Evolutionary conservation across 1,284 basidiomycete species (phyloP), one percentile per base, ranked within the genome.

Genomic region (Cryptococcus wingfieldii): DNA sequence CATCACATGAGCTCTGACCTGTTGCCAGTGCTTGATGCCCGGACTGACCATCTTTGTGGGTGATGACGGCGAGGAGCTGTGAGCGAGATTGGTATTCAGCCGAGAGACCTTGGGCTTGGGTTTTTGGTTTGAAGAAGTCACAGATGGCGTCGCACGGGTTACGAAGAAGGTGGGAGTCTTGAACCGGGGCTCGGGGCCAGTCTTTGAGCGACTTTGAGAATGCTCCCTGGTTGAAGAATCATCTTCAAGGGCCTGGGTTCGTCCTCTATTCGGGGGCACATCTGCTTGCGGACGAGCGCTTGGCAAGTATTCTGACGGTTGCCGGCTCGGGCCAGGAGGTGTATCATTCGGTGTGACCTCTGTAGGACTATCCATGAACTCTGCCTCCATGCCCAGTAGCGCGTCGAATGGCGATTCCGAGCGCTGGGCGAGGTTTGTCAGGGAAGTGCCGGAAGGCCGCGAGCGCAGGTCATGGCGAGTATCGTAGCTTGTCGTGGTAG

Each of bases 21-120:
- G 70, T 41, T 72, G 65, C 73, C 73, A 75, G 53, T 74, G 73
- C 50, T 63, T 63, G 51, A 71, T 57, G 25, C 68, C 64, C 2
- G 73, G 73, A 0, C 68, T 70, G 27, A 66, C 52, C n/a, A 61
- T 52, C 52, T 64, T 65, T 2, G 58, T 64, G 0, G 66, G 69
- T 1, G 65, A 64, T 6, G 57, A 31, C 38, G 16, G 5, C 3
- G 58, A 50, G 13, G 45, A 49, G 8, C 60, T 47, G 3, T 49
- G 47, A 16, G 50, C 18, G 5, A 68, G 54, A 46, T 68, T 66
- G 2, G 69, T 71, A 38, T 68, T 65, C 8, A 71, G 51, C 12
- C 62, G 59, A 2, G 64, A 56, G 0, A 65, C 61, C 51, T 68
- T 67, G 12, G 65, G 67, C 34, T 61, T 64, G 28, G 55, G 18